These are phyloP conservation scores for Trametes cingulata DNA, from an alignment of 768 basidiomycete genomes.

Conservation along the genomic window DNA sequence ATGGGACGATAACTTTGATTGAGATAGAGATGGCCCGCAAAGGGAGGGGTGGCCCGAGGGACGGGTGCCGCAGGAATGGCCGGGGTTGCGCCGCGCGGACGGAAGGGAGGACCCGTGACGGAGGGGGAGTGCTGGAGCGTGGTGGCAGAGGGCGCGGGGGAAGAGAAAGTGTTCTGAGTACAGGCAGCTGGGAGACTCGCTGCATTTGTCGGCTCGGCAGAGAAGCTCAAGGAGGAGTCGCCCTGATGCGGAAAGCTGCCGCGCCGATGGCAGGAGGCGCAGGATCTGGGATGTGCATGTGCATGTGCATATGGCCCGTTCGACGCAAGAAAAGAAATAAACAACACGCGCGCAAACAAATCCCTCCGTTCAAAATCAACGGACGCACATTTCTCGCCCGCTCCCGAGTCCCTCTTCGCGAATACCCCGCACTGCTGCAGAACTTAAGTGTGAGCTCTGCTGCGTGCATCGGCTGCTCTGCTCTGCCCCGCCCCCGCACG, in stretches of 20 bases:
- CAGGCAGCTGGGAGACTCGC: not conserved
- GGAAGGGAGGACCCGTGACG: constrained; percentile 5
- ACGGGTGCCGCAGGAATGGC: not conserved
- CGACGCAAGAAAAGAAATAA: constrained; percentile 8
- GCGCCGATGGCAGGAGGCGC: not conserved
- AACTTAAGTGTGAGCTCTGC: too few species aligned
- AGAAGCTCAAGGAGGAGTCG: not conserved
- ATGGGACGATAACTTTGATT: constrained; percentile 20
- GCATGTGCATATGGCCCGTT: not conserved
- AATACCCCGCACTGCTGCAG: constrained; percentile 9
- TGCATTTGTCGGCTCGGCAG: constrained; percentile 4
- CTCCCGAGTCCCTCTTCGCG: constrained; percentile 2
- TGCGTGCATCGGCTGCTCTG: too few species aligned
- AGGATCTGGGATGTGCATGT: not conserved
- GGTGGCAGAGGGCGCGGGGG: constrained; percentile 6
- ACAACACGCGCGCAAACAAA: constrained; percentile 29
- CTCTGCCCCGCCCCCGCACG: not conserved
- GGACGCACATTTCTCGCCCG: not conserved
- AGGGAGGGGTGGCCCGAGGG: constrained; percentile 12
- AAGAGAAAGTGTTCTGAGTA: too few species aligned
- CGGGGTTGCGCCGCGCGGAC: constrained; percentile 14
- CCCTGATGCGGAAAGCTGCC: constrained; percentile 8
- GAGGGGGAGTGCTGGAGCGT: not conserved
- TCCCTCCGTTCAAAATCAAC: constrained; percentile 20
- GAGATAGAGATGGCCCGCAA: constrained; percentile 19